Conservation (phyloP, 768 basidiomycete species). For the Boletus huronensis region DNA sequence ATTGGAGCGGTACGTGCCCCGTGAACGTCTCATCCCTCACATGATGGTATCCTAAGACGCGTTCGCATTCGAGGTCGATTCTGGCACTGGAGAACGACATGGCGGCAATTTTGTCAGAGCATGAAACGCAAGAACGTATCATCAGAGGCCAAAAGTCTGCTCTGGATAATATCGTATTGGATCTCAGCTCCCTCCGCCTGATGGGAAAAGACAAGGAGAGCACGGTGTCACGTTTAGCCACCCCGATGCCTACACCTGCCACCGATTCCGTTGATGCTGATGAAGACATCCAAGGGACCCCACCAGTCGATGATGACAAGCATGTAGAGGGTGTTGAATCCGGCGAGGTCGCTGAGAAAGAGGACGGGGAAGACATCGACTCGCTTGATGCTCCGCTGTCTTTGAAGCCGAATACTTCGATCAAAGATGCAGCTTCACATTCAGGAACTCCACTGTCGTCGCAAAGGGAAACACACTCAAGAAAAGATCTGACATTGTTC, state of each 20-base stretch:
- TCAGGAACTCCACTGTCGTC: conserved; percentile 29
- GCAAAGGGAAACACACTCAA: conserved; percentile 24
- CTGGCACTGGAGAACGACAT: conserved; percentile 73
- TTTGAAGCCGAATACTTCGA: conserved; percentile 31
- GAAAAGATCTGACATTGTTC: conserved; percentile 19
- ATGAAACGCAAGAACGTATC: conserved; percentile 65
- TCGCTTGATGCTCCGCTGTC: conserved; percentile 28
- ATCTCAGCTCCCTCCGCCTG: conserved; percentile 58
- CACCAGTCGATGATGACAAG: conserved; percentile 32
- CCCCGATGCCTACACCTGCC: conserved; percentile 48
- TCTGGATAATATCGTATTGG: conserved; percentile 60
- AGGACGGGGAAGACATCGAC: conserved; percentile 37
- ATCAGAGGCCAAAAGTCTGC: conserved; percentile 68
- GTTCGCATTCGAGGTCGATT: conserved; percentile 52
- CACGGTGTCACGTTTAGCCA: conserved; percentile 37
- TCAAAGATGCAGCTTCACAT: conserved; percentile 34
- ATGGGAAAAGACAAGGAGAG: conserved; percentile 66
- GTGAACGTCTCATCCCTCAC: not conserved
- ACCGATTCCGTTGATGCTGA: conserved; percentile 36
- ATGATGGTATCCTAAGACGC: not conserved
- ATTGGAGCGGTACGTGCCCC: conserved; percentile 61
- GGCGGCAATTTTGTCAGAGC: conserved; percentile 66
- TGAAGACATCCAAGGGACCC: conserved; percentile 20
- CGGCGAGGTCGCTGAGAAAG: conserved; percentile 41
- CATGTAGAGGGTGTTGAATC: conserved; percentile 39